Evolutionary conservation across 1,139 yeast species (phyloP).

Genomic region (Debaryomyces psychrophilus): DNA sequence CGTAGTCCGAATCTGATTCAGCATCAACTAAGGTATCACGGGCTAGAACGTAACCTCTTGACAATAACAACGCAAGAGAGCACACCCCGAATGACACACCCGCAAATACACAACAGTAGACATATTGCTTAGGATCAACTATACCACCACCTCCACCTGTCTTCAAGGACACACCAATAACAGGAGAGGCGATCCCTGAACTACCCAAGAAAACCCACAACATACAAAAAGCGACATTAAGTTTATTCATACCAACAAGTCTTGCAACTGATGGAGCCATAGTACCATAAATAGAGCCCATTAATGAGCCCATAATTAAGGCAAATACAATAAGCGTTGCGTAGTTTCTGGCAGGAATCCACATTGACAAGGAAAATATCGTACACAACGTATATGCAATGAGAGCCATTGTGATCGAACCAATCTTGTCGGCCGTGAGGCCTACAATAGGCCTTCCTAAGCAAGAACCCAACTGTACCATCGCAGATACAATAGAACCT

Average conservation of each 20-base stretch:
- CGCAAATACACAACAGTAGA: constrained; percentile 54
- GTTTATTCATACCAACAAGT: constrained; percentile 50
- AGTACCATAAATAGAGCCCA: constrained; percentile 36
- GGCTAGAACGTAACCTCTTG: constrained; percentile 54
- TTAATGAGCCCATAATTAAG: constrained; percentile 29
- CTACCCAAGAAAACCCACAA: constrained; percentile 52
- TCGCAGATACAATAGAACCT: constrained; percentile 48
- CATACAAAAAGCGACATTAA: constrained; percentile 52
- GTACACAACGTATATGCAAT: constrained; percentile 27
- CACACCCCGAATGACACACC: constrained; percentile 54
- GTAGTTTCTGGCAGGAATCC: constrained; percentile 39
- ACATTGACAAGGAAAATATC: constrained; percentile 35
- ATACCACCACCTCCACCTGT: constrained; percentile 32
- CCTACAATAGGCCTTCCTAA: constrained; percentile 48
- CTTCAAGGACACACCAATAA: constrained; percentile 54
- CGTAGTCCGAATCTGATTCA: constrained; percentile 23
- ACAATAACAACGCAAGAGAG: constrained; percentile 35
- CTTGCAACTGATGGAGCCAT: constrained; percentile 37
- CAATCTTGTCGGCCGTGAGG: constrained; percentile 38
- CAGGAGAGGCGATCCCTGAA: constrained; percentile 54
- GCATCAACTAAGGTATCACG: constrained; percentile 37
- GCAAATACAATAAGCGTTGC: constrained; percentile 33
- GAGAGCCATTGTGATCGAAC: constrained; percentile 42
- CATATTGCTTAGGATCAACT: constrained; percentile 48
- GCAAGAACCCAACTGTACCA: constrained; percentile 47